phyloP scores from a whole-genome alignment of 805 yeast genomes.

The Saccharomycodes ludwigii region DNA sequence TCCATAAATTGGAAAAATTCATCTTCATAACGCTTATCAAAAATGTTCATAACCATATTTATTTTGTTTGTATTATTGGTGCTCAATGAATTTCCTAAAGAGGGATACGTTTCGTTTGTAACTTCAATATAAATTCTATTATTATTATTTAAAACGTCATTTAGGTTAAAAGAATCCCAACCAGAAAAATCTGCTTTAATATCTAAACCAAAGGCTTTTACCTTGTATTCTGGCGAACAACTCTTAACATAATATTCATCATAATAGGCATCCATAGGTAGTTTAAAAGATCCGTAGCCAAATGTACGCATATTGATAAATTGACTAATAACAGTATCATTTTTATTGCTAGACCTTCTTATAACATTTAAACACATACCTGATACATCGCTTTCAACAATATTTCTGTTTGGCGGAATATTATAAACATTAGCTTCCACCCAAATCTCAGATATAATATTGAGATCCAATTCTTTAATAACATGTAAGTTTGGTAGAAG shows the following conservation, averaged over 20 bases:
- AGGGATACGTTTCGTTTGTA: too few relatives aligned
- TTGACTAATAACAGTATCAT: constrained; percentile 28
- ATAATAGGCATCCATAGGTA: constrained; percentile 6
- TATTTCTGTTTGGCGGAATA: constrained; percentile 15
- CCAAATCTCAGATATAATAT: background rate
- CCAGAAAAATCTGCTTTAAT: constrained; percentile 16
- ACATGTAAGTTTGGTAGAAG: constrained; percentile 10
- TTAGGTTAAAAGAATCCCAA: constrained; percentile 8
- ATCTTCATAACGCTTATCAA: too few relatives aligned
- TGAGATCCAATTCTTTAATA: too few relatives aligned
- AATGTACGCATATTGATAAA: constrained; percentile 66
- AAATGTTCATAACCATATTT: too few relatives aligned
- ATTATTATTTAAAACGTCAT: too few relatives aligned
- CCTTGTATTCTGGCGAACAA: constrained; percentile 13
- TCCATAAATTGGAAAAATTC: too few relatives aligned
- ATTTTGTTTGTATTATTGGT: too few relatives aligned
- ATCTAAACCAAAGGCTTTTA: constrained; percentile 13
- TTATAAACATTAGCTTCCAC: constrained; percentile 64
- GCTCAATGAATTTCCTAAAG: too few relatives aligned
- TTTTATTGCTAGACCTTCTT: constrained; percentile 6
- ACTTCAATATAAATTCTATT: too few relatives aligned
- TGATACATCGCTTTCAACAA: constrained; percentile 23
- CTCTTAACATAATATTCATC: constrained; percentile 10
- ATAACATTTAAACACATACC: constrained; percentile 44
- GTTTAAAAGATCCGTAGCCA: constrained; percentile 71